These are phyloP conservation scores for Medicago ruthenica DNA, from an alignment of 306 rosid genomes.

Conservation along the genomic window DNA sequence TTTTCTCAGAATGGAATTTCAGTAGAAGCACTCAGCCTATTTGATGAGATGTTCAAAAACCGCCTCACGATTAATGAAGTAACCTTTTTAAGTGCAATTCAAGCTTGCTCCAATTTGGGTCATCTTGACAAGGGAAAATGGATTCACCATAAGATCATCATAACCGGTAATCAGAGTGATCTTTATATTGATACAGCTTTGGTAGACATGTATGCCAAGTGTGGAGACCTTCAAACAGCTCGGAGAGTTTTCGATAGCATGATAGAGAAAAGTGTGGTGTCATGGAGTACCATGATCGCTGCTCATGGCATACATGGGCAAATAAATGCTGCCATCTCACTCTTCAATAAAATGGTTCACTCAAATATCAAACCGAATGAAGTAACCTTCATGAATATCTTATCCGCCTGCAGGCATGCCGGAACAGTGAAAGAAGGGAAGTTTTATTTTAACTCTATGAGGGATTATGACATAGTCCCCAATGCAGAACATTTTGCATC, in stretches of 20 bases:
- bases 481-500: constrained; percentile 74
- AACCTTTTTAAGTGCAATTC: constrained; percentile 77
- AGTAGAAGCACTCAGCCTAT: constrained; percentile 70
- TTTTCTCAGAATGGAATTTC: constrained; percentile 77
- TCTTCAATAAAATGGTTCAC: constrained; percentile 67
- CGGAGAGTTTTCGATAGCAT: constrained; percentile 61
- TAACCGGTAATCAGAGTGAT: constrained; percentile 56
- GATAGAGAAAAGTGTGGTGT: constrained; percentile 72
- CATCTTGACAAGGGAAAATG: constrained; percentile 84
- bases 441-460: constrained; percentile 65
- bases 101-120: constrained; percentile 90
- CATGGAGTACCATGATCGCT: constrained; percentile 91
- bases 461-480: constrained; percentile 62
- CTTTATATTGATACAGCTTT: constrained; percentile 70
- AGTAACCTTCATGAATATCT: constrained; percentile 84
- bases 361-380: constrained; percentile 72
- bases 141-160: constrained; percentile 83
- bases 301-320: constrained; percentile 85
- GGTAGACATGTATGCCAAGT: constrained; percentile 87
- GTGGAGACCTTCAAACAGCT: constrained; percentile 78
- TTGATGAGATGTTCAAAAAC: constrained; percentile 66
- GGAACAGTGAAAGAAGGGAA: constrained; percentile 80
- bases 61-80: constrained; percentile 68
- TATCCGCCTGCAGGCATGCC: constrained; percentile 88
- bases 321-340: constrained; percentile 56